A percentile compares a stretch with the other conserved stretches of the same genome.
Evolutionary conservation across 2,329 filamentous ascomycete genomes (phyloP).

Genomic region (Fusarium stilboides): DNA sequence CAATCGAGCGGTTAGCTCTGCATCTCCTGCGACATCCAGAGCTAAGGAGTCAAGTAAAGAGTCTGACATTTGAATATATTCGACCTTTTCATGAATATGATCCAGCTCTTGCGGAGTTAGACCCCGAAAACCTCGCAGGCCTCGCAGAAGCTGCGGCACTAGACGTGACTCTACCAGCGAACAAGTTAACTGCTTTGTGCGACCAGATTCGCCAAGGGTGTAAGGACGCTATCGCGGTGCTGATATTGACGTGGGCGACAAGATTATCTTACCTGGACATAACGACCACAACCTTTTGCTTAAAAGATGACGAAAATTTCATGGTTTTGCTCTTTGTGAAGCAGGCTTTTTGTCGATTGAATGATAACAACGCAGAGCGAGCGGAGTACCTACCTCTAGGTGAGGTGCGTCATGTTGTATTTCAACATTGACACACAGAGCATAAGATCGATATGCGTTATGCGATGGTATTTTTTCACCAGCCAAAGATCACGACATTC

Average conservation of each 20-base stretch:
- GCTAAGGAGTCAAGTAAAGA: background rate
- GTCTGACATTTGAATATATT: background rate
- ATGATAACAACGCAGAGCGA: no score
- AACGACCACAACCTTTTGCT: fast-evolving
- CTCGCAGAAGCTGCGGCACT: background rate
- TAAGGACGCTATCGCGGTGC: background rate
- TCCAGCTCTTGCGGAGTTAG: background rate
- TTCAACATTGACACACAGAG: background rate
- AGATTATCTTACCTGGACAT: background rate
- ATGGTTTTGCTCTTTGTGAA: background rate
- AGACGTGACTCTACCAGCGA: fast-evolving
- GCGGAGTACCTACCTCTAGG: fast-evolving
- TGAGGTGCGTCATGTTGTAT: background rate
- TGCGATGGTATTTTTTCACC: background rate
- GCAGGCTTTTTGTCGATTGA: background rate
- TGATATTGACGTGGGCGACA: background rate
- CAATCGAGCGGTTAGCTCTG: background rate
- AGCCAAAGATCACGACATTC: background rate
- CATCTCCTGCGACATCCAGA: background rate
- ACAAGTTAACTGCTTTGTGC: fast-evolving
- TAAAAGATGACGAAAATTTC: fast-evolving
- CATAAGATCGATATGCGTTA: background rate
- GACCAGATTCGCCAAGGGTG: background rate
- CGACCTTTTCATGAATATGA: background rate
- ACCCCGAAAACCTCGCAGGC: background rate